Conservation (phyloP, 345 rosid genomes). For the Populus ilicifolia region DNA sequence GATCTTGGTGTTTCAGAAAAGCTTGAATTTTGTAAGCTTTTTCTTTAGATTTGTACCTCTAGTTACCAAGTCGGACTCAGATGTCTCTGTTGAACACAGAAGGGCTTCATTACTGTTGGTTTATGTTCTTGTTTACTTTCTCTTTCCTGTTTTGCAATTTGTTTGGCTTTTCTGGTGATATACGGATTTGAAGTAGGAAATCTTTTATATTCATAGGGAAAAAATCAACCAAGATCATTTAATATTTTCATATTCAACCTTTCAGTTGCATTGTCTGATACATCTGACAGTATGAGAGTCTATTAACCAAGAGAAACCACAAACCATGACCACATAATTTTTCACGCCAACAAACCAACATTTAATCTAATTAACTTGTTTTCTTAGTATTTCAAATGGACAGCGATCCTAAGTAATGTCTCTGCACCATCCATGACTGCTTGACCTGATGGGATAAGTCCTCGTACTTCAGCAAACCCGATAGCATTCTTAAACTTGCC, state of each 20-base stretch:
- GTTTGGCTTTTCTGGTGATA: not conserved
- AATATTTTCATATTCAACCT: not conserved
- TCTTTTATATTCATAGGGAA: not conserved
- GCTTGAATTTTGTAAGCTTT: not conserved
- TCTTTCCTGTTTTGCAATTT: not conserved
- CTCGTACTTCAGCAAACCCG: slow-evolving; percentile 65
- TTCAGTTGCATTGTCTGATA: not conserved
- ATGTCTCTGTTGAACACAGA: not conserved
- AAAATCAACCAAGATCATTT: not conserved
- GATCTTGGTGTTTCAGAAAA: not conserved
- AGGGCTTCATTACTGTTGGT: not conserved
- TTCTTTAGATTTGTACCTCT: not conserved
- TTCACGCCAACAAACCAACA: slow-evolving; percentile 16
- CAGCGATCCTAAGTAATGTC: slow-evolving; percentile 58
- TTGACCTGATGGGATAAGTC: slow-evolving; percentile 72
- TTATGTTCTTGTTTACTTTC: not conserved
- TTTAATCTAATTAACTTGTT: not conserved
- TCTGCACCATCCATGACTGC: slow-evolving; percentile 65
- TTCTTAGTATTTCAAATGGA: slow-evolving; percentile 49
- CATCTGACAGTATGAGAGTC: not conserved
- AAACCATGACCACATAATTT: not conserved
- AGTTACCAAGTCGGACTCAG: not conserved
- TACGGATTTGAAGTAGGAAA: not conserved
- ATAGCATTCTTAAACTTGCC: slow-evolving; percentile 70
- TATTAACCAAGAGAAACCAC: slow-evolving; percentile 3